A percentile compares a stretch with the other conserved stretches of the same genome.
phyloP scores from a whole-genome alignment of 257 asterid species.

The Jaltomata sinuosa region DNA sequence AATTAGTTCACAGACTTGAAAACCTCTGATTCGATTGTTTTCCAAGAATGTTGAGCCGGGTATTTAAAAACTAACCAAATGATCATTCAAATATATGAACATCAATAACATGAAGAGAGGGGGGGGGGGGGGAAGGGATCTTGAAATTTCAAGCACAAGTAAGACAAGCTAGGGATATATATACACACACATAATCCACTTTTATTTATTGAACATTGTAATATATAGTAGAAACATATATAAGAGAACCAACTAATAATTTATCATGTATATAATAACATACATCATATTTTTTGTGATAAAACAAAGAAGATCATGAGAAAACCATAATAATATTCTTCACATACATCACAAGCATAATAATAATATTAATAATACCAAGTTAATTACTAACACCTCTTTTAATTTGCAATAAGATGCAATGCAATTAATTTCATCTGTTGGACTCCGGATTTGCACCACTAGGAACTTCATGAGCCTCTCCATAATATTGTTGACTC shows the following conservation, averaged over 20 bases:
- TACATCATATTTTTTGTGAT: background rate
- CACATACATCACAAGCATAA: background rate
- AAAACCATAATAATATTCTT: background rate
- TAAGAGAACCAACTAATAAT: background rate
- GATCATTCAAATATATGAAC: background rate
- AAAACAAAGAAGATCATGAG: background rate
- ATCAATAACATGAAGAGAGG: background rate
- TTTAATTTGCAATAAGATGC: background rate
- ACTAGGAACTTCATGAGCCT: conserved; percentile 75
- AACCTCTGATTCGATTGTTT: background rate
- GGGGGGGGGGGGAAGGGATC: background rate
- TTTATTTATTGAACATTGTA: background rate
- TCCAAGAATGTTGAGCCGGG: background rate
- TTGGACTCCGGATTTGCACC: conserved; percentile 89
- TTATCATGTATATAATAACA: background rate
- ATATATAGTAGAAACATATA: background rate
- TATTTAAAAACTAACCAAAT: background rate
- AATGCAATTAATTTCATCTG: conserved; percentile 13
- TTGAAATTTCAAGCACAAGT: background rate
- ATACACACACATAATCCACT: background rate
- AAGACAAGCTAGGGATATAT: background rate
- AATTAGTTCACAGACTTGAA: background rate
- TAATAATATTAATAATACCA: background rate
- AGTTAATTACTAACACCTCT: background rate
- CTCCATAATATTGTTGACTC: conserved; percentile 25